Evolutionary conservation across 169 alveolate species (phyloP).

Genomic region (Perkinsus chesapeaki): DNA sequence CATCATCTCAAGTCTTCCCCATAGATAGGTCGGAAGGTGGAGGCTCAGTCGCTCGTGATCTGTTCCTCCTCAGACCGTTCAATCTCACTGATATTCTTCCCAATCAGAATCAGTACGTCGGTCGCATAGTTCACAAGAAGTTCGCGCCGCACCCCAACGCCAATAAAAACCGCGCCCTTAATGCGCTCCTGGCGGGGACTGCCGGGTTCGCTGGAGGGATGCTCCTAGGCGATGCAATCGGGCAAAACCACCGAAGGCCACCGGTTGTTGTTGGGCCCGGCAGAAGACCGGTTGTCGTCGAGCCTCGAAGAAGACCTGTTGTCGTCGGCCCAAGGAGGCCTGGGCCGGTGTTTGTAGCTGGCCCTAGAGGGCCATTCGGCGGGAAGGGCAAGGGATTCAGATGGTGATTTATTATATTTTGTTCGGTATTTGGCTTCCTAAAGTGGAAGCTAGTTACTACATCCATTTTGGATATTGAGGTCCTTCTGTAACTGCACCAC

Average conservation of each 20-base stretch:
- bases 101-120: background rate
- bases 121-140: background rate
- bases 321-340: too few relatives aligned
- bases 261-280: background rate
- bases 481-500: too few relatives aligned
- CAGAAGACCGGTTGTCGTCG: background rate
- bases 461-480: too few relatives aligned
- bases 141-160: background rate
- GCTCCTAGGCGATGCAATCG: background rate
- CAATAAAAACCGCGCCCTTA: background rate
- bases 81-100: background rate
- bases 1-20: background rate
- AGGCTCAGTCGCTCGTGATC: background rate
- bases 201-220: background rate
- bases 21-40: background rate
- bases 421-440: background rate
- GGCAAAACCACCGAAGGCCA: background rate
- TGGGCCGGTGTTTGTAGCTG: background rate
- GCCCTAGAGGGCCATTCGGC: background rate
- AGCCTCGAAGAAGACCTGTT: too few relatives aligned
- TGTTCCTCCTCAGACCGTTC: background rate
- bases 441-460: background rate
- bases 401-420: background rate
- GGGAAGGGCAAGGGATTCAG: background rate
- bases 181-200: background rate